Base-by-base conservation (phyloP, 2,329 filamentous ascomycete genomes). In the Aspergillus quadricinctus region DNA sequence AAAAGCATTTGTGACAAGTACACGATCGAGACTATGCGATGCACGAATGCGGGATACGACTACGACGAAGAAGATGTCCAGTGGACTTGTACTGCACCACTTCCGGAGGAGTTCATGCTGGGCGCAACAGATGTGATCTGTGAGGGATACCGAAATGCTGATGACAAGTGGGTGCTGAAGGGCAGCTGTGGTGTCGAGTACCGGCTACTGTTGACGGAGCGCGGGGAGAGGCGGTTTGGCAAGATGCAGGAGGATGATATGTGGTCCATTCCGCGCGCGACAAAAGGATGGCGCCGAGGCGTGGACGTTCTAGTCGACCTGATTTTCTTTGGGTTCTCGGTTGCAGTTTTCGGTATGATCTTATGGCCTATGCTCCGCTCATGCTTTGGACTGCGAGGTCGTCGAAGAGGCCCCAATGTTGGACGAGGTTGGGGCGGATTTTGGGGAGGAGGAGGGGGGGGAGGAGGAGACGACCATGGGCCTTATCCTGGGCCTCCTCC, bases 111-210 rank as follows among this genome's bases (percentile, higher is more conserved):
- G 62, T 85, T 87, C 74, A 88, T 87, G 73, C 84, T 97, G 28
- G 92, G 90, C 56, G 82, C 83, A 59, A 97, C 93, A 10, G 92
- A 97, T 60, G 93, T 97, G 54, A 80, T 92, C 10, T 99, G 94
- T 73, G 93, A 99, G 70, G 93, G 94, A 10, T 97, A 96, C 75
- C 78, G 83, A 56, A 80, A 78, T 14, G 75, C 87, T 0, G 84
- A 93, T 49, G 94, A 97, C 71, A 85, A 85, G 0, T 95, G 91
- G 72, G 83, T 97, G n/a, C 77, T 97, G 53, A 92, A 89, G 67
- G 94, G 94, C 23, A 94, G 89, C 72, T 97, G 93, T 74, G 94
- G 89, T 14, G 92, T 96, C 25, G 90, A 96, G 75, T 97, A 97
- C 74, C 81, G 88, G 14, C 75, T 97, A 6, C 73, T 88, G 0